Evolutionary conservation across 768 basidiomycete species (phyloP), one percentile per base, ranked within the genome.

Genomic region (Pseudohyphozyma bogoriensis): DNA sequence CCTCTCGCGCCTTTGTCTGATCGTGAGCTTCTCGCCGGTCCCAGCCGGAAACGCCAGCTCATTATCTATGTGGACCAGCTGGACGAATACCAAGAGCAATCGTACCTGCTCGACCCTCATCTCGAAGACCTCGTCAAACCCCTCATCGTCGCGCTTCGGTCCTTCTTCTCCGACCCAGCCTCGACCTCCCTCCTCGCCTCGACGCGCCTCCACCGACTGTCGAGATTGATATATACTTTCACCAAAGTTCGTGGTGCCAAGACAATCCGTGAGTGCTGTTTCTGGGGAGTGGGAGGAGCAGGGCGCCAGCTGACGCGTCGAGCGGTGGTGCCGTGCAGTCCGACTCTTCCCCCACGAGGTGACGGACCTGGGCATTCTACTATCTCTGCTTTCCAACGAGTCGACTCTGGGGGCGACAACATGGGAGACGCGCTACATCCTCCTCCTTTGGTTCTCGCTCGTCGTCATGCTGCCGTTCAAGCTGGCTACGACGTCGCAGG

Each of bases 391-490:
- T n/a, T 74, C 51, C 22, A 15, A 7, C 2, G 28, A 28, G 29
- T 13, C 44, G 44, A 24, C 24, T 15, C 12, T 71, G 68, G 0
- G 37, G 57, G 5, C 59, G 6, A 69, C 72, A 12, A 80, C 83
- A 40, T 97, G 95, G 95, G 76, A 85, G 28, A 72, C 89, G 54
- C 84, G 89, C 61, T 90, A 92, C 70, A 79, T 86, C 33, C 76
- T 88, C 29, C 78, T 99, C 12, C 77, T 95, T 15, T 97, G 93
- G 93, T 79, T 97, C n/a, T 86, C 88, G 26, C 80, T 99, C 28
- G 85, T 95, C 51, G 86, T 87, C 76, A 89, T 87, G 76, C 84
- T 96, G 22, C 95, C 95, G 0, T 99, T 99, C 73, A 84, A 88
- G 70, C 77, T 99, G 40, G 22, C 16, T n/a, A 32, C 31, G 69